Evolutionary conservation across 164 flowering plant genomes (phyloP).

Genomic region (Vitis rupestris): DNA sequence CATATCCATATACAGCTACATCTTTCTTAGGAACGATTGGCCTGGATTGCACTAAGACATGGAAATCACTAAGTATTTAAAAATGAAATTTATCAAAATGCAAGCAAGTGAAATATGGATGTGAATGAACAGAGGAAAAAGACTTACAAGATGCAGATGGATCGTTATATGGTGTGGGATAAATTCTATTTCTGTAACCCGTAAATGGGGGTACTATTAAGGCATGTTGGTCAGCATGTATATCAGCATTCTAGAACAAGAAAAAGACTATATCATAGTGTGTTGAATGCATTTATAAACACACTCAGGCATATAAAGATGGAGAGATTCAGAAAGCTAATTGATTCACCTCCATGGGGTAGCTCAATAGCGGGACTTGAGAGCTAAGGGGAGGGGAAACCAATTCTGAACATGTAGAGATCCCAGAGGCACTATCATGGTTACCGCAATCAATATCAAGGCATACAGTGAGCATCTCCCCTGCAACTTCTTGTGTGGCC

Average conservation of each 20-base stretch:
- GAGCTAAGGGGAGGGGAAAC: constrained; percentile 3
- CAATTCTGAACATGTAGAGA: constrained; percentile 3
- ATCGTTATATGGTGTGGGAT: background rate
- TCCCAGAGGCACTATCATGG: constrained; percentile 11
- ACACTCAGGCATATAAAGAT: background rate
- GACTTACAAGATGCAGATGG: constrained; percentile 12
- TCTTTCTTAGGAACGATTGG: constrained; percentile 29
- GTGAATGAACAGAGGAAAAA: background rate
- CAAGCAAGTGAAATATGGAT: background rate
- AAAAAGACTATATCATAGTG: background rate
- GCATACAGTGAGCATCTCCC: constrained; percentile 1
- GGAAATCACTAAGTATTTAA: background rate
- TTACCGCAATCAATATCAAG: background rate
- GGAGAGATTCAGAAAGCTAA: background rate
- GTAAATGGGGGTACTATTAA: constrained; percentile 22
- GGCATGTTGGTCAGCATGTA: constrained; percentile 19
- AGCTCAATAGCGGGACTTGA: constrained; percentile 15
- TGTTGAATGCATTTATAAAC: background rate
- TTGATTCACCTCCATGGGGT: constrained; percentile 17
- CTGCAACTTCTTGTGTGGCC: background rate
- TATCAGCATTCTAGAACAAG: constrained; percentile 16
- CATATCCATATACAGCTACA: constrained; percentile 39
- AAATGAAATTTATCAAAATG: background rate
- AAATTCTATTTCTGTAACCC: constrained; percentile 4
- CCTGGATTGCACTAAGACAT: constrained; percentile 22